A percentile compares a stretch with the other conserved stretches of the same genome.
phyloP scores from a whole-genome alignment of 805 yeast genomes.

The Soucietia sequanensis region DNA sequence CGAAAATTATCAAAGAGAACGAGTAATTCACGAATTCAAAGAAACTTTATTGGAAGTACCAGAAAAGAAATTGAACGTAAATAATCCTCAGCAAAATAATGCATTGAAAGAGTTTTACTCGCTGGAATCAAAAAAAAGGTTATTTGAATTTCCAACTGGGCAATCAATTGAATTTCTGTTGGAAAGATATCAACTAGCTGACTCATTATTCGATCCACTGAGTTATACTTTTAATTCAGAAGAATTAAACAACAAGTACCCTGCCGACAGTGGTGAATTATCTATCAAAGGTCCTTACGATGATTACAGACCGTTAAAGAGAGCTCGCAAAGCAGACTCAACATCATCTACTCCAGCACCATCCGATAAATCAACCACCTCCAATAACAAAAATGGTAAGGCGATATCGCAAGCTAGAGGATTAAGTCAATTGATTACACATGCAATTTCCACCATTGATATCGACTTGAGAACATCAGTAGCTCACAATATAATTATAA shows the following conservation, averaged over 20 bases:
- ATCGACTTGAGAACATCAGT: slow-evolving; percentile 81
- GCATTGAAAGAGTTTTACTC: slow-evolving; percentile 25
- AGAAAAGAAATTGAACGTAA: slow-evolving; percentile 28
- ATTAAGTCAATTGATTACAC: slow-evolving; percentile 58
- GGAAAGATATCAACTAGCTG: slow-evolving; percentile 65
- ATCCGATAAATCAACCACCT: slow-evolving; percentile 3
- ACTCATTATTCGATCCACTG: slow-evolving; percentile 68
- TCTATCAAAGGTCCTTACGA: slow-evolving; percentile 46
- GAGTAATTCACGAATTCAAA: slow-evolving; percentile 69
- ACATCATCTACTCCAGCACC: slow-evolving; percentile 30
- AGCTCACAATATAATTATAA: slow-evolving; percentile 84
- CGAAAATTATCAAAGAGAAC: slow-evolving; percentile 53
- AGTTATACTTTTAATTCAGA: slow-evolving; percentile 33
- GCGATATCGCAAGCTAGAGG: slow-evolving; percentile 35
- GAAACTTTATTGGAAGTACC: slow-evolving; percentile 65
- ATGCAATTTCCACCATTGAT: slow-evolving; percentile 59
- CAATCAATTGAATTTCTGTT: slow-evolving; percentile 58
- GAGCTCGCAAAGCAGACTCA: slow-evolving; percentile 48
- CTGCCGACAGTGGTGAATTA: slow-evolving; percentile 52
- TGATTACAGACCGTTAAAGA: slow-evolving; percentile 73
- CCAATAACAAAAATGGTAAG: slow-evolving; percentile 2
- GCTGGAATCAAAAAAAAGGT: slow-evolving; percentile 34
- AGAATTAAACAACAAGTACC: slow-evolving; percentile 23
- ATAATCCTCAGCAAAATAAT: slow-evolving; percentile 18
- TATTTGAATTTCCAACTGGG: slow-evolving; percentile 78